Evolutionary conservation across 1,139 yeast genomes (phyloP).

Genomic region (Hemisphaericaspora xylanilytica): DNA sequence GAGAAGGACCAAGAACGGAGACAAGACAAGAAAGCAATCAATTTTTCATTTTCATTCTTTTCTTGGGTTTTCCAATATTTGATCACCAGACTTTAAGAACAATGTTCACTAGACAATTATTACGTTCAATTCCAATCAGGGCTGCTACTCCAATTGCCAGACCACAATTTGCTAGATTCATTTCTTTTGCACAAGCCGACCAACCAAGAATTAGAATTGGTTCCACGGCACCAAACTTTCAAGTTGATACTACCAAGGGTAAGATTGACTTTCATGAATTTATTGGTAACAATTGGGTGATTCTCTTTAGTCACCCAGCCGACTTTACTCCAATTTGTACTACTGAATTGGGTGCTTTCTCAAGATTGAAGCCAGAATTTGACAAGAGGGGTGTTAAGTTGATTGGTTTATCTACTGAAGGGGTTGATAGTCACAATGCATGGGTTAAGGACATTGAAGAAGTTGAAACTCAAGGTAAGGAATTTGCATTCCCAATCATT

Average conservation of each 20-base stretch:
- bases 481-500: slow-evolving; percentile 80
- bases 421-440: slow-evolving; percentile 67
- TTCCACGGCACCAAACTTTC: slow-evolving; percentile 77
- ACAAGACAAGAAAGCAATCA: too few relatives aligned
- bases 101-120: slow-evolving; percentile 17
- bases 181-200: slow-evolving; percentile 53
- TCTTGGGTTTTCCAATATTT: not conserved
- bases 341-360: slow-evolving; percentile 86
- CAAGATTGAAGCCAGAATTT: slow-evolving; percentile 80
- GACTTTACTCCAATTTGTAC: slow-evolving; percentile 91
- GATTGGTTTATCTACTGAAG: slow-evolving; percentile 83
- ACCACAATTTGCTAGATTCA: slow-evolving; percentile 23
- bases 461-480: slow-evolving; percentile 55
- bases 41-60: slow-evolving; percentile 1
- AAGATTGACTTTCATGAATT: slow-evolving; percentile 73
- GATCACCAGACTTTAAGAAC: not conserved
- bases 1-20: too few relatives aligned
- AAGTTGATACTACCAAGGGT: slow-evolving; percentile 72
- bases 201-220: slow-evolving; percentile 72
- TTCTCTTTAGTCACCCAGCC: slow-evolving; percentile 83
- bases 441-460: slow-evolving; percentile 92
- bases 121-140: slow-evolving; percentile 10
- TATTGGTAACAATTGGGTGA: slow-evolving; percentile 73
- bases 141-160: slow-evolving; percentile 1
- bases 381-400: slow-evolving; percentile 74